phyloP scores from a whole-genome alignment of 192 early-diverging fungal genomes.

The Anaeromyces robustus region DNA sequence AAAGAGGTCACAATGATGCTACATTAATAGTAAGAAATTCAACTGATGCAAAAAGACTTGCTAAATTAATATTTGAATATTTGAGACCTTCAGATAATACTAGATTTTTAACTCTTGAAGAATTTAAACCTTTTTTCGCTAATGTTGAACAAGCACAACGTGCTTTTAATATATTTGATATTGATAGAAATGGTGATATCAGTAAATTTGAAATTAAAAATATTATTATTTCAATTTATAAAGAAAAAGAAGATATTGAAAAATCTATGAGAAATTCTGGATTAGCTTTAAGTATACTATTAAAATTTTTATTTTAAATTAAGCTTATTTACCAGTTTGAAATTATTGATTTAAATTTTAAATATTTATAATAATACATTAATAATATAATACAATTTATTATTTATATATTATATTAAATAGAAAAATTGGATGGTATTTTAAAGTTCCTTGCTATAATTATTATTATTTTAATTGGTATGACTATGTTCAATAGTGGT shows the following conservation, averaged over 20 bases:
- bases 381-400: too few relatives aligned
- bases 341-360: too few relatives aligned
- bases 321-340: too few relatives aligned
- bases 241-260: conserved; percentile 58
- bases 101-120: conserved; percentile 24
- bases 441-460: background rate
- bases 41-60: background rate
- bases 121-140: conserved; percentile 62
- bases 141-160: conserved; percentile 52
- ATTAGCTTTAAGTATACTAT: conserved; percentile 62
- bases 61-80: background rate
- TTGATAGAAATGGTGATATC: conserved; percentile 75
- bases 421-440: background rate
- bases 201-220: conserved; percentile 68
- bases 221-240: conserved; percentile 61
- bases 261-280: conserved; percentile 63
- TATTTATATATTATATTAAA: background rate
- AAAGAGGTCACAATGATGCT: background rate
- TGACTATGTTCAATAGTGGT: background rate
- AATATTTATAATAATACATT: too few relatives aligned
- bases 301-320: too few relatives aligned
- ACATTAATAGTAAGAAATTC: background rate
- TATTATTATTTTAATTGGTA: background rate
- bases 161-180: conserved; percentile 76
- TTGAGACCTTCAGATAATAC: background rate